Percentiles rank a stretch among this genome's conserved stretches.
phyloP scores from a whole-genome alignment of 2,329 filamentous ascomycete species.

The Talaromyces verruculosus region DNA sequence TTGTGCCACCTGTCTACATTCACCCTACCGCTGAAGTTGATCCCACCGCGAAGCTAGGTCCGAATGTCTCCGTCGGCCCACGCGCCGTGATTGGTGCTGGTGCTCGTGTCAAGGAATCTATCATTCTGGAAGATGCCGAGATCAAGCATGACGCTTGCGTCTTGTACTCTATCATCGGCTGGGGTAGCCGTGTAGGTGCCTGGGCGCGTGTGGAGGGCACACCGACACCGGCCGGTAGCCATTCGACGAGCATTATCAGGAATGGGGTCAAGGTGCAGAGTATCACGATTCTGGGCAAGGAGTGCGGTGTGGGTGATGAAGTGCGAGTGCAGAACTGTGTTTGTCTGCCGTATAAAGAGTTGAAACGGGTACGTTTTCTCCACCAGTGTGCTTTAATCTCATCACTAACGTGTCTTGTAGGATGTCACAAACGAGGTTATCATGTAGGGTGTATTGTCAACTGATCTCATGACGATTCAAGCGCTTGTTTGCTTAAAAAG shows the following conservation, averaged over 20 bases:
- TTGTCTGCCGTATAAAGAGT: slow-evolving; percentile 94
- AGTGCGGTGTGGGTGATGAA: slow-evolving; percentile 90
- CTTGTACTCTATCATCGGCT: slow-evolving; percentile 93
- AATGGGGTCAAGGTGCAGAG: slow-evolving; percentile 98
- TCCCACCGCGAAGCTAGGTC: slow-evolving; percentile 91
- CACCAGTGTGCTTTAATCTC: background rate
- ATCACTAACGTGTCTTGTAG: slow-evolving; percentile 32
- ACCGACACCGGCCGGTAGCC: slow-evolving; percentile 80
- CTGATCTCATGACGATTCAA: background rate
- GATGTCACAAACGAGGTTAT: slow-evolving; percentile 66
- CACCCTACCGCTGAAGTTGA: slow-evolving; percentile 89
- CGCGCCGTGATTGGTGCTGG: slow-evolving; percentile 80
- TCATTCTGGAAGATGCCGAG: slow-evolving; percentile 91
- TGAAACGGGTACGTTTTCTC: slow-evolving; percentile 75
- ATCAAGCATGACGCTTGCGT: slow-evolving; percentile 97
- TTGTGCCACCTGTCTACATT: slow-evolving; percentile 91
- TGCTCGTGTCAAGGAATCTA: slow-evolving; percentile 89
- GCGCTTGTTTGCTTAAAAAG: slow-evolving; percentile 1
- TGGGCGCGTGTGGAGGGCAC: slow-evolving; percentile 98
- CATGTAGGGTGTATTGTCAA: slow-evolving; percentile 60
- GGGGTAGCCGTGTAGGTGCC: slow-evolving; percentile 93
- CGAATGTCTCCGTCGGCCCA: slow-evolving; percentile 95
- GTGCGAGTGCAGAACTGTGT: slow-evolving; percentile 97
- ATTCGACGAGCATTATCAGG: slow-evolving; percentile 93
- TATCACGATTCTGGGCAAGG: slow-evolving; percentile 95